A percentile compares a stretch with the other conserved stretches of the same genome.
phyloP scores from a whole-genome alignment of 139 green algal genomes.

The Closterium sp. region DNA sequence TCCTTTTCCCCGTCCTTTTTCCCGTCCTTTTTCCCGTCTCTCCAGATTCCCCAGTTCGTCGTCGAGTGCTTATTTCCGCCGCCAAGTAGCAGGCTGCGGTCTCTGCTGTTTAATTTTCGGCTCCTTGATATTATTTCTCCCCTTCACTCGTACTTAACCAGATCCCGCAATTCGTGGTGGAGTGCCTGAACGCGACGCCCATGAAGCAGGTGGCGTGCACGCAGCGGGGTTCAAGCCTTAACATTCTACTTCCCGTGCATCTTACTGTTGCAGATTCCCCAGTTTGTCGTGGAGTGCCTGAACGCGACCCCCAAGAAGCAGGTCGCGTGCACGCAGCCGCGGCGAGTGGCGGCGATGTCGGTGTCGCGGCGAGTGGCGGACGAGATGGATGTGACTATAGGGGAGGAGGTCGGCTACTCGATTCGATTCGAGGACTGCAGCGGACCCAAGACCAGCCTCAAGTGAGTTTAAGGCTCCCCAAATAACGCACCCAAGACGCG shows the following conservation, averaged over 20 bases:
- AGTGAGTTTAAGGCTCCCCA: slow-evolving; percentile 55
- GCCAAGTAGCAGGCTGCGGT: too few species aligned
- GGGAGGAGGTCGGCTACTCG: slow-evolving; percentile 71
- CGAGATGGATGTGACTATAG: slow-evolving; percentile 66
- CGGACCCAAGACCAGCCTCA: slow-evolving; percentile 70
- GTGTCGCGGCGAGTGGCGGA: slow-evolving; percentile 61
- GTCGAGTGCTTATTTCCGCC: too few species aligned
- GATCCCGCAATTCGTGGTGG: slow-evolving; percentile 93
- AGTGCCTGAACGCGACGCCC: slow-evolving; percentile 75
- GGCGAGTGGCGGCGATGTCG: slow-evolving; percentile 63
- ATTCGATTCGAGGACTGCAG: slow-evolving; percentile 86
- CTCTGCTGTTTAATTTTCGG: too few species aligned
- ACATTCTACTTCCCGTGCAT: not conserved
- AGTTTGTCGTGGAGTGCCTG: slow-evolving; percentile 91
- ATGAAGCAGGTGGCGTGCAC: slow-evolving; percentile 69
- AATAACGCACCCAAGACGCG: not conserved
- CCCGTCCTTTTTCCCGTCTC: too few species aligned
- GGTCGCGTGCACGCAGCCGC: slow-evolving; percentile 65
- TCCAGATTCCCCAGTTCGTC: too few species aligned
- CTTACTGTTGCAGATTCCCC: slow-evolving; percentile 77
- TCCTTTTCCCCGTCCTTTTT: too few species aligned
- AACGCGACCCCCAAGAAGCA: slow-evolving; percentile 70
- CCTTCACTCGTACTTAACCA: slow-evolving; percentile 49
- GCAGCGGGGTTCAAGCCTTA: slow-evolving; percentile 49
- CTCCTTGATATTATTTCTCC: too few species aligned